Evolutionary conservation across 2,329 filamentous ascomycete genomes (phyloP).

Genomic region (Colletotrichum higginsianum): DNA sequence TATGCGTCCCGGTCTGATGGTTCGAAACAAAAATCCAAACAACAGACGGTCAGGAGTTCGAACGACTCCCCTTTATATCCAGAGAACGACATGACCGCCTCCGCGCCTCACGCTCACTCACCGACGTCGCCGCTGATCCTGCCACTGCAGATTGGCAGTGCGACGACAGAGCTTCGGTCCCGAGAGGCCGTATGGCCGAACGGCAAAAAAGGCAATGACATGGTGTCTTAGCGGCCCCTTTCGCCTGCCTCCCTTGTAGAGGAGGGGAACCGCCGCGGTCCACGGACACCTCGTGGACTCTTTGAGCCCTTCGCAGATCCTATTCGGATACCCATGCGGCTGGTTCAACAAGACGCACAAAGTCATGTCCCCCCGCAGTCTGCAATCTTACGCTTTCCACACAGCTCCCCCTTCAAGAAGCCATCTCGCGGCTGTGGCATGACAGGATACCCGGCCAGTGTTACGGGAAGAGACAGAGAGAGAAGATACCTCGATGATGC

Average conservation of each 20-base stretch:
- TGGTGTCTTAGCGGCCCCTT: constrained; percentile 13
- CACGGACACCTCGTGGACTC: constrained; percentile 37
- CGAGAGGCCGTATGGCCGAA: constrained; percentile 31
- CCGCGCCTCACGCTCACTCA: background rate
- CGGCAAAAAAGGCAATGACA: constrained; percentile 40
- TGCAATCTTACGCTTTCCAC: background rate
- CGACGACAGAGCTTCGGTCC: constrained; percentile 30
- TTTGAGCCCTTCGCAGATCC: constrained; percentile 32
- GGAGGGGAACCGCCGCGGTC: background rate
- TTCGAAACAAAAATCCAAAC: constrained; percentile 9
- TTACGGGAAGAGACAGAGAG: constrained; percentile 9
- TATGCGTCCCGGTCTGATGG: constrained; percentile 33
- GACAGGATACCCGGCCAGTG: constrained; percentile 4
- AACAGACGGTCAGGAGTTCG: constrained; percentile 26
- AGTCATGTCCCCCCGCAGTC: constrained; percentile 10
- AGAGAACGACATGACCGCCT: constrained; percentile 20
- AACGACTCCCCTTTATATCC: constrained; percentile 34
- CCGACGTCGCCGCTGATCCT: background rate
- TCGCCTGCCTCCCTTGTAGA: constrained; percentile 1
- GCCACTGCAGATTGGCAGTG: constrained; percentile 7
- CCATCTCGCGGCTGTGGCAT: constrained; percentile 36
- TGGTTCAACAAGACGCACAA: background rate
- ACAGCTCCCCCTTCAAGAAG: background rate
- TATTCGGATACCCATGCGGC: constrained; percentile 24
- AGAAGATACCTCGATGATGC: background rate